phyloP scores from a whole-genome alignment of 495 filamentous ascomycete genomes.

The Hypomontagnella submonticulosa region DNA sequence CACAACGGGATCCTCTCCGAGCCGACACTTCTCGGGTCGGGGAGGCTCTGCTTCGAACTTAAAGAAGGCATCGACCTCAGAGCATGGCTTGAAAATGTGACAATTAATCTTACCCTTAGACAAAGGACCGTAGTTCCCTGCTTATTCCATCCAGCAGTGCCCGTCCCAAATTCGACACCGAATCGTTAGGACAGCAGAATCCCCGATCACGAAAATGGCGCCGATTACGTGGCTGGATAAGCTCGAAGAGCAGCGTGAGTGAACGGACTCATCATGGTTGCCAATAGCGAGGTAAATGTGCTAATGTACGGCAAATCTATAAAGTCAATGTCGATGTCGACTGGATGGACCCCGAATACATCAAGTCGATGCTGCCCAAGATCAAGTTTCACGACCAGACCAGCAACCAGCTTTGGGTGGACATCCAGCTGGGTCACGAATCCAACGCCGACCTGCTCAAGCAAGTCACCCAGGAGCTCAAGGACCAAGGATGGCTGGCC shows the following conservation, averaged over 20 bases:
- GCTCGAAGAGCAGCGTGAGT: constrained; percentile 43
- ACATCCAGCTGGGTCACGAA: constrained; percentile 51
- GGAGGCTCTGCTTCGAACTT: constrained; percentile 11
- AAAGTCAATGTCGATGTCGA: constrained; percentile 57
- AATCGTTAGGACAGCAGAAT: constrained; percentile 10
- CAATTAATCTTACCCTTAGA: constrained; percentile 5
- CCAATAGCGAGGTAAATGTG: constrained; percentile 11
- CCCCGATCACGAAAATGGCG: constrained; percentile 12
- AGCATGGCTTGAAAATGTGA: constrained; percentile 17
- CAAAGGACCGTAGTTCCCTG: background rate
- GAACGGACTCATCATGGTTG: constrained; percentile 3
- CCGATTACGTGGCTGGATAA: constrained; percentile 42
- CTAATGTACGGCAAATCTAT: constrained; percentile 28
- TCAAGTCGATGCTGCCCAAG: constrained; percentile 55
- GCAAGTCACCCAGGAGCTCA: constrained; percentile 51
- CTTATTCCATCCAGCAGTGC: constrained; percentile 1
- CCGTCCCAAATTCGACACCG: background rate
- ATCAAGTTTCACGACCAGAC: constrained; percentile 58
- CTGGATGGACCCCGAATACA: constrained; percentile 56
- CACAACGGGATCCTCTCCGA: constrained; percentile 8
- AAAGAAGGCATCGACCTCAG: constrained; percentile 10
- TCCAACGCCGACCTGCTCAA: constrained; percentile 52
- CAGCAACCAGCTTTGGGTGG: constrained; percentile 57
- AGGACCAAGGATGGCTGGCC: constrained; percentile 54
- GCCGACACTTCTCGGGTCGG: constrained; percentile 7